phyloP scores from a whole-genome alignment of 192 early-diverging fungal genomes.

The Backusella psychrophila region DNA sequence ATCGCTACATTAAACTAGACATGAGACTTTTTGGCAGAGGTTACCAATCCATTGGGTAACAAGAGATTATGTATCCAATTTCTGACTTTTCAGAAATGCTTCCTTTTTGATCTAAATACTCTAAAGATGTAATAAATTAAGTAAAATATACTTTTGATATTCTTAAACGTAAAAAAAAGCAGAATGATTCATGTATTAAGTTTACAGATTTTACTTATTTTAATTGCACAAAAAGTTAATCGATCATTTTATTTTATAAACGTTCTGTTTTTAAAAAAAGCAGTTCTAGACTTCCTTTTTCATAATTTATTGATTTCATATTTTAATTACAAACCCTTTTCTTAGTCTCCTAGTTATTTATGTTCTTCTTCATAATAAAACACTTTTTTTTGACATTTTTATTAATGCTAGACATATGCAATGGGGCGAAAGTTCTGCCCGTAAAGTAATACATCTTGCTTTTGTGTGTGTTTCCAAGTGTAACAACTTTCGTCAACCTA shows the following conservation, averaged over 20 bases:
- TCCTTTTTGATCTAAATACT: neutral
- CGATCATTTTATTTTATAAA: neutral
- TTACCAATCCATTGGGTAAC: neutral
- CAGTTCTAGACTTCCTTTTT: neutral
- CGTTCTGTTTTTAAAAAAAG: neutral
- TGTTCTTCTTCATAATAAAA: neutral
- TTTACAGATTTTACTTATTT: neutral
- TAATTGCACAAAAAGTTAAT: neutral
- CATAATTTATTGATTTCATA: neutral
- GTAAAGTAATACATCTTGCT: neutral
- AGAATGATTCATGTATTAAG: neutral
- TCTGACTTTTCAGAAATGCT: neutral
- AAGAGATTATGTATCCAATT: neutral
- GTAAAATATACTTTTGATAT: too few relatives aligned
- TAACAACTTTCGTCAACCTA: neutral
- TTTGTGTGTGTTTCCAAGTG: neutral
- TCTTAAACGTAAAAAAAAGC: neutral
- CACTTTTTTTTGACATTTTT: neutral
- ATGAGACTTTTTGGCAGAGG: neutral
- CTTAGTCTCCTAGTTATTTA: too few relatives aligned
- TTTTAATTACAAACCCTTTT: neutral
- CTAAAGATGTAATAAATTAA: too few relatives aligned
- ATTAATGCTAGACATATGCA: neutral
- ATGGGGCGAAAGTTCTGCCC: neutral
- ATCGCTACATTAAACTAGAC: neutral